phyloP scores from a whole-genome alignment of 352 stramenopile species.

The Globisporangium polare region DNA sequence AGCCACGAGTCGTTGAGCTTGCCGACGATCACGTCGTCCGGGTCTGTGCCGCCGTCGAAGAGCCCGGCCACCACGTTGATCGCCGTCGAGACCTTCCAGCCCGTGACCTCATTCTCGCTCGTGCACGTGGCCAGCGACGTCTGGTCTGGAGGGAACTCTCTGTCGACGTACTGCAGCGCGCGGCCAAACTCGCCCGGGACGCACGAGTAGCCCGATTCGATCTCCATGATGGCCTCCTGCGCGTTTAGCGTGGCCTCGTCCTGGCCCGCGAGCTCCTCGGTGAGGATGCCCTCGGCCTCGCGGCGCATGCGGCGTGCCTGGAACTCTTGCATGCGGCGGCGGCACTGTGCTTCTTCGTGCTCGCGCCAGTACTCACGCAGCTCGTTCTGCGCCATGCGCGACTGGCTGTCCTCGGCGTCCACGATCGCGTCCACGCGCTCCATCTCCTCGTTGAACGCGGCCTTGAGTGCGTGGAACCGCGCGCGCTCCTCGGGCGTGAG shows the following conservation, averaged over 20 bases:
- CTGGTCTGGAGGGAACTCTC: slow-evolving; percentile 82
- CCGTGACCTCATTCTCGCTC: slow-evolving; percentile 44
- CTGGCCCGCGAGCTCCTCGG: slow-evolving; percentile 35
- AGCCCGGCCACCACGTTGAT: slow-evolving; percentile 88
- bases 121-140: slow-evolving; percentile 67
- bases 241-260: slow-evolving; percentile 82
- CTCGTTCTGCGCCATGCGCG: slow-evolving; percentile 39
- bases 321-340: slow-evolving; percentile 72
- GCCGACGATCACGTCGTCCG: slow-evolving; percentile 84
- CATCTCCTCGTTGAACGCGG: slow-evolving; percentile 85
- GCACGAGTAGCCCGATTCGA: slow-evolving; percentile 80
- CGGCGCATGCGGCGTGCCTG: slow-evolving; percentile 65
- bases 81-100: slow-evolving; percentile 81
- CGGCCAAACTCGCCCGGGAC: slow-evolving; percentile 71
- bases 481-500: slow-evolving; percentile 79
- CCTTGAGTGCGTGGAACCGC: slow-evolving; percentile 87
- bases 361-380: slow-evolving; percentile 51
- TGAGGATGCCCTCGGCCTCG: slow-evolving; percentile 54
- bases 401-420: slow-evolving; percentile 65
- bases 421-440: slow-evolving; percentile 71
- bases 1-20: slow-evolving; percentile 88
- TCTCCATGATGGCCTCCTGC: slow-evolving; percentile 79
- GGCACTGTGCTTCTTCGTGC: slow-evolving; percentile 67
- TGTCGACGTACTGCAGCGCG: slow-evolving; percentile 85
- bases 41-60: slow-evolving; percentile 91